Evolutionary conservation across 1,139 yeast species (phyloP).

Genomic region (Debaryomyces sp.): DNA sequence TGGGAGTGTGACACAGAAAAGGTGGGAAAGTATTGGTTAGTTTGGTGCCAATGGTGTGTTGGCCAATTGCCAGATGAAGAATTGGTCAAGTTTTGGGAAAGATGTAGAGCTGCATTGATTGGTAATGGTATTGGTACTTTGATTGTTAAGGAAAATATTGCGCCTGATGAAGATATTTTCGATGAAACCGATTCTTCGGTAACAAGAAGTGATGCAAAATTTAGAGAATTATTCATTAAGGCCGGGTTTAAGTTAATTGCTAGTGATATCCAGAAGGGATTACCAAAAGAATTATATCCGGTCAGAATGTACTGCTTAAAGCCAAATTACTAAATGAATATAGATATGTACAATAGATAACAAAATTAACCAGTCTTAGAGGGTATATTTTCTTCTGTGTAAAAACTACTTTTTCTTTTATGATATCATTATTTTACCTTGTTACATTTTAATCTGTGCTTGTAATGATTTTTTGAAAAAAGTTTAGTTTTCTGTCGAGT

Average conservation of each 20-base stretch:
- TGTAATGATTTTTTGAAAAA: not conserved
- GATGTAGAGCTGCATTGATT: constrained; percentile 70
- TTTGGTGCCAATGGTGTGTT: constrained; percentile 99
- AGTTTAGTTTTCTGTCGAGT: not conserved
- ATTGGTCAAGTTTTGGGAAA: constrained; percentile 67
- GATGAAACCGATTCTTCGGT: constrained; percentile 92
- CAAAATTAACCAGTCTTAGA: not conserved
- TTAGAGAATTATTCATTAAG: constrained; percentile 64
- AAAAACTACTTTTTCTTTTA: no score
- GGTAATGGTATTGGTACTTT: constrained; percentile 69
- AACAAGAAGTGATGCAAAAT: constrained; percentile 80
- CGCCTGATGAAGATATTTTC: constrained; percentile 71
- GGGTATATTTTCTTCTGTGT: no score
- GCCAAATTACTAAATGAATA: constrained; percentile 6
- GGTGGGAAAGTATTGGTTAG: constrained; percentile 71
- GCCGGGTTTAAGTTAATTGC: constrained; percentile 88
- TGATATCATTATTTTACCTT: no score
- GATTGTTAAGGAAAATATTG: constrained; percentile 86
- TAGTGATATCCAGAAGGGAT: constrained; percentile 83
- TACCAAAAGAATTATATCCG: constrained; percentile 86
- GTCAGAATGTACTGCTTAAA: constrained; percentile 94
- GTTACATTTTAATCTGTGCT: no score
- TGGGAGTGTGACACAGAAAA: constrained; percentile 63
- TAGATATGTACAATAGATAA: constrained; percentile 4
- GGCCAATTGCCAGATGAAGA: constrained; percentile 90